A percentile compares a stretch with the other conserved stretches of the same genome.
Conservation (phyloP, 345 rosid genomes). For the Anastatica hierochuntica region DNA sequence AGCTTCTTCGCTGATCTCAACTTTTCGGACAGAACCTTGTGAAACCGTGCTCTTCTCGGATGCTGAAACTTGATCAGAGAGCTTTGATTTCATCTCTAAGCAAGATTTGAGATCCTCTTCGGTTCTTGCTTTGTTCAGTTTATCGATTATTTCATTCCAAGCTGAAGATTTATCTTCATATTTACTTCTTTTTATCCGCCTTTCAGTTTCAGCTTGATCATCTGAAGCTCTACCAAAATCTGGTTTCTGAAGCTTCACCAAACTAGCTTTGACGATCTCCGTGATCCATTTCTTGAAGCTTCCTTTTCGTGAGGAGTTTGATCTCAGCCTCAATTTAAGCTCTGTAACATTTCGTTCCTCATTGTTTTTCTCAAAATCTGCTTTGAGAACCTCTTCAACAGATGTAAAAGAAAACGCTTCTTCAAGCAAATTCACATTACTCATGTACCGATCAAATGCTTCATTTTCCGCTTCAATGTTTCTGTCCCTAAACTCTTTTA, state of each 20-base stretch:
- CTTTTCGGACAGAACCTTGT: constrained; percentile 25
- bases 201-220: constrained; percentile 28
- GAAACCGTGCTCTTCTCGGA: constrained; percentile 16
- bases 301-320: constrained; percentile 39
- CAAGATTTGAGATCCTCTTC: constrained; percentile 75
- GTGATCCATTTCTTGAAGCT: constrained; percentile 43
- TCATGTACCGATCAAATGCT: constrained; percentile 78
- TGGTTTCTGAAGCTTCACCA: constrained; percentile 39
- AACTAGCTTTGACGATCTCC: constrained; percentile 50
- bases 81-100: constrained; percentile 50
- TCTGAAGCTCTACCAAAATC: constrained; percentile 19
- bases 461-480: constrained; percentile 72
- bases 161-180: constrained; percentile 43
- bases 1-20: constrained; percentile 54
- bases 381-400: constrained; percentile 30
- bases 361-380: constrained; percentile 24
- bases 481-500: constrained; percentile 63
- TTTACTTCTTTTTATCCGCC: constrained; percentile 28
- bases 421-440: constrained; percentile 58
- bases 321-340: constrained; percentile 44
- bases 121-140: constrained; percentile 66
- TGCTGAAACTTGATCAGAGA: constrained; percentile 21
- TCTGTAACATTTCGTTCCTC: constrained; percentile 22
- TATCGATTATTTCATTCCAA: constrained; percentile 50
- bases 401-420: constrained; percentile 57